Evolutionary conservation across 179 eudicot genomes (phyloP).

Genomic region (Corrigiola litoralis): DNA sequence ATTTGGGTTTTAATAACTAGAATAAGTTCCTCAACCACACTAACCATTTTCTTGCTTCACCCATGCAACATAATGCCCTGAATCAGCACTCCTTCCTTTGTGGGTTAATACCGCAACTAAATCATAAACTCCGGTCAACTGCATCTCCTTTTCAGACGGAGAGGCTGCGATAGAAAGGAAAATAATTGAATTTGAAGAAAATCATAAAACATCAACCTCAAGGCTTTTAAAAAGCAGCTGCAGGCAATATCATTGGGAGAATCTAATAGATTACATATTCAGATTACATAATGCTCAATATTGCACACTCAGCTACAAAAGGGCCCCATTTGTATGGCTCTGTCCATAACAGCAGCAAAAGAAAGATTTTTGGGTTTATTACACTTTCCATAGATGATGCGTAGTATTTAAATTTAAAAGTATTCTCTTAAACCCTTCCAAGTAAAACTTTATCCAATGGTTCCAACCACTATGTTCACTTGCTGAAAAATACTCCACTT

Average conservation of each 20-base stretch:
- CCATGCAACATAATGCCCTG: slow-evolving; percentile 99
- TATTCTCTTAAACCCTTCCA: too few species aligned
- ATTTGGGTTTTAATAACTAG: background rate
- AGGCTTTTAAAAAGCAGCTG: background rate
- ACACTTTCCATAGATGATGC: too few species aligned
- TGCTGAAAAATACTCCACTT: too few species aligned
- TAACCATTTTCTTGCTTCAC: slow-evolving; percentile 95
- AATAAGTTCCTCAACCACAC: slow-evolving; percentile 17
- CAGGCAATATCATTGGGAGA: too few species aligned
- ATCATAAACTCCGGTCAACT: slow-evolving; percentile 83
- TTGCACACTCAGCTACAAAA: background rate
- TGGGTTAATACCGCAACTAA: slow-evolving; percentile 90
- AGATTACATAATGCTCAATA: too few species aligned
- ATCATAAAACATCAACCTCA: background rate
- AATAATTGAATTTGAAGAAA: slow-evolving; percentile 4
- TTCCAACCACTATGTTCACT: too few species aligned
- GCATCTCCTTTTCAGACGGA: slow-evolving; percentile 49
- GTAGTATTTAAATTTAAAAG: too few species aligned
- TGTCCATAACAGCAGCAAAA: too few species aligned
- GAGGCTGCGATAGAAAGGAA: slow-evolving; percentile 25
- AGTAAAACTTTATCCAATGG: too few species aligned
- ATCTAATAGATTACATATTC: too few species aligned
- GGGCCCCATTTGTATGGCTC: too few species aligned
- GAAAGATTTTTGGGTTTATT: too few species aligned
- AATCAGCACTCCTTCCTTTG: slow-evolving; percentile 99